These are phyloP conservation scores for Malassezia slooffiae DNA, from an alignment of 1,284 basidiomycete genomes.

Conservation along the genomic window DNA sequence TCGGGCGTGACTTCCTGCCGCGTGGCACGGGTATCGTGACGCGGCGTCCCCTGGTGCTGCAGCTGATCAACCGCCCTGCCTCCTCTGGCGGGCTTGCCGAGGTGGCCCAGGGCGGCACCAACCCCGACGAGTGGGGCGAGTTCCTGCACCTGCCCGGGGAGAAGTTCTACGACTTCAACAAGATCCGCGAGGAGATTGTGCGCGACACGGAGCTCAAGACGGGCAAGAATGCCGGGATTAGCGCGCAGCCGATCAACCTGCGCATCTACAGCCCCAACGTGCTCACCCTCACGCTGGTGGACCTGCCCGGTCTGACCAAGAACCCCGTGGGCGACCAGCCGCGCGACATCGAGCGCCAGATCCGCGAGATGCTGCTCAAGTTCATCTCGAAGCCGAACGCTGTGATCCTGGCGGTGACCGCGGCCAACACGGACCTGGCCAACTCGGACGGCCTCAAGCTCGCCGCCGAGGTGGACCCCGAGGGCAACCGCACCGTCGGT, in stretches of 20 bases:
- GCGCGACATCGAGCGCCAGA: conserved; percentile 93
- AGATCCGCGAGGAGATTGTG: conserved; percentile 91
- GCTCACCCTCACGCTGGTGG: conserved; percentile 88
- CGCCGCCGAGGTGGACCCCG: conserved; percentile 90
- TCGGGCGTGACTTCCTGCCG: conserved; percentile 80
- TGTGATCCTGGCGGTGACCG: conserved; percentile 82
- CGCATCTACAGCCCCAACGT: conserved; percentile 94
- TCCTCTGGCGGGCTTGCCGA: conserved; percentile 3
- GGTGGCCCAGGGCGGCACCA: conserved; percentile 49
- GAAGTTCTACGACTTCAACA: conserved; percentile 94
- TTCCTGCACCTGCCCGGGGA: conserved; percentile 81
- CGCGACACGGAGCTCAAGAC: conserved; percentile 96
- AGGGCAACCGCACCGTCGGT: conserved; percentile 87
- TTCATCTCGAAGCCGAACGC: conserved; percentile 81
- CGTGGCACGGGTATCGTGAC: conserved; percentile 92
- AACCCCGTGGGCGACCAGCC: conserved; percentile 95
- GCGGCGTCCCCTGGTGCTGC: conserved; percentile 79
- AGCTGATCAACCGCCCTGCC: conserved; percentile 75
- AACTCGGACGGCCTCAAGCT: conserved; percentile 96
- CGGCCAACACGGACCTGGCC: conserved; percentile 90
- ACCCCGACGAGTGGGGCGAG: conserved; percentile 98
- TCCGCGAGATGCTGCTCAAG: conserved; percentile 88
- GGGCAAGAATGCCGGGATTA: conserved; percentile 75
- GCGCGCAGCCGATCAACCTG: conserved; percentile 88
- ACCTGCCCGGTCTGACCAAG: conserved; percentile 90